Conservation (phyloP, 495 filamentous ascomycete species). For the Penicillium lagena region DNA sequence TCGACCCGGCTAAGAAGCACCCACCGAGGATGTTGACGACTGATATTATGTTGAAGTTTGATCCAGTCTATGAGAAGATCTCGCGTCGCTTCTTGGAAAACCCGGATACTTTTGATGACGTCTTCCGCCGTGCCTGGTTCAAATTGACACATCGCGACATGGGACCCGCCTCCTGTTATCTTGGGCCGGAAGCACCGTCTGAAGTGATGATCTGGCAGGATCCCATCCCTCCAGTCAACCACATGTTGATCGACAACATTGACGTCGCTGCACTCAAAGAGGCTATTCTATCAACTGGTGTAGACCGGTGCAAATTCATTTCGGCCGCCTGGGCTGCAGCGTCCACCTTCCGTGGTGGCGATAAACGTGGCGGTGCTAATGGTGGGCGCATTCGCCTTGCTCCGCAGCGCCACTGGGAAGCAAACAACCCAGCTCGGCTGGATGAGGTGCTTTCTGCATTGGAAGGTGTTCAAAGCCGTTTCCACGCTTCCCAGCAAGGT, state of each 20-base stretch:
- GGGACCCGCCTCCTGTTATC: conserved; percentile 58
- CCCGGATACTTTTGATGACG: conserved; percentile 58
- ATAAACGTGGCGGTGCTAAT: conserved; percentile 73
- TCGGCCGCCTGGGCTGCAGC: conserved; percentile 64
- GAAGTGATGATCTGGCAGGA: conserved; percentile 64
- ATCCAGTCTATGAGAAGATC: conserved; percentile 68
- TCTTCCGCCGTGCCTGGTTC: conserved; percentile 67
- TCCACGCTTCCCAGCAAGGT: conserved; percentile 43
- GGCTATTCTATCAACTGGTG: conserved; percentile 51
- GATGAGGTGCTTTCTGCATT: conserved; percentile 49
- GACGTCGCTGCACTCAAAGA: conserved; percentile 58
- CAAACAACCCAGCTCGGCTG: conserved; percentile 59
- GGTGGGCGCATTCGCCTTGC: conserved; percentile 67
- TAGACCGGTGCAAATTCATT: conserved; percentile 50
- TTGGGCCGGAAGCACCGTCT: conserved; percentile 61
- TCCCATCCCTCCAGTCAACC: conserved; percentile 48
- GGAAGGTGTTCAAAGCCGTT: conserved; percentile 54
- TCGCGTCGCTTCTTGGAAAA: conserved; percentile 57
- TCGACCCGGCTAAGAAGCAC: conserved; percentile 58
- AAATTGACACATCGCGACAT: conserved; percentile 72
- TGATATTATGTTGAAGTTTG: conserved; percentile 60
- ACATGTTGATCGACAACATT: conserved; percentile 49
- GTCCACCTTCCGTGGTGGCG: conserved; percentile 64
- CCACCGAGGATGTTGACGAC: conserved; percentile 61
- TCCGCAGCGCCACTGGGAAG: conserved; percentile 62